Base-by-base conservation (phyloP, 2,329 filamentous ascomycete species). In the Emericellopsis cladophorae region DNA sequence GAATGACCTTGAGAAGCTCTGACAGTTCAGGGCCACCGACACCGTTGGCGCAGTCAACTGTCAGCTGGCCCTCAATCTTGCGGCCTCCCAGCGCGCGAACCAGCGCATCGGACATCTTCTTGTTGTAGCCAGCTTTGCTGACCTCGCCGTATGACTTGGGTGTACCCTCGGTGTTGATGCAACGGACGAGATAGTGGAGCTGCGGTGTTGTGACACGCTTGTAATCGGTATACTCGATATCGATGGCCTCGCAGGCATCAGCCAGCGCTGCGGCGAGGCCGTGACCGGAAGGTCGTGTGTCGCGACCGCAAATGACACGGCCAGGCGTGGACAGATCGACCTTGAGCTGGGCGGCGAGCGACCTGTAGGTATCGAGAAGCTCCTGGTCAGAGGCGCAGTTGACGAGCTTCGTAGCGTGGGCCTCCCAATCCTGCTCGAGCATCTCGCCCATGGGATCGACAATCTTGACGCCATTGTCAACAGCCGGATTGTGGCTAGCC, bases 381-480 rank as follows among this genome's bases (percentile, higher is more conserved):
- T 79, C 75, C 48, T 87, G 74, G 53, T 94, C 81, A 45, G 74
- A 76, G 15, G 77, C 66, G 47, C 84, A 81, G 63, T 98, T 98
- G 56, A 94, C 89, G 46, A 98, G 79, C 53, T 75, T 75, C 31
- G 92, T 96, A 41, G 89, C 88, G 60, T 89, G 81, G 31, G 71
- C 69, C 66, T 98, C 92, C 92, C 92, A 98, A 45, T 90, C 84
- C 61, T 89, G 81, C 75, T 93, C 87, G 39, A 95, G 74, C 92
- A 96, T 96, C 62, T 96, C 92, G 49, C 92, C 90, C 81, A 94
- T 84, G 11, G 92, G 92, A 61, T 98, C 92, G 47, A 98, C 87
- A 51, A 98, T 78, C 73, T 95, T 95, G 60, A 95, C 83, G 40
- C 88, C 88, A 61, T 95, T 95, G 64, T 95, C 88, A 51, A 78